A percentile compares a stretch with the other conserved stretches of the same genome.
Evolutionary conservation across 1,139 yeast species (phyloP).

Genomic region (Pichia sp.): DNA sequence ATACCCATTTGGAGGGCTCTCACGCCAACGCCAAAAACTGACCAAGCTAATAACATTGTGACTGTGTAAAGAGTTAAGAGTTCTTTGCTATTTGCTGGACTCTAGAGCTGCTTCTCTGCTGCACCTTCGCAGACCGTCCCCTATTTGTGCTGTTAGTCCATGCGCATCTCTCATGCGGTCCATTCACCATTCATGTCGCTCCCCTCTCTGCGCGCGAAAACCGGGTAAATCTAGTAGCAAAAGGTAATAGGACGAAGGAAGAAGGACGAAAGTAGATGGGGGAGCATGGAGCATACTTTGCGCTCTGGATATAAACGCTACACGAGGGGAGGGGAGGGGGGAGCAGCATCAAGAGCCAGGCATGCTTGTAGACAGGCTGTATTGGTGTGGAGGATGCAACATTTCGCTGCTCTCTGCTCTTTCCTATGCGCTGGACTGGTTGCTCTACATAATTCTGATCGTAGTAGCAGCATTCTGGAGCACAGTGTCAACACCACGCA

Average conservation of each 20-base stretch:
- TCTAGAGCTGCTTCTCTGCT: too few species aligned
- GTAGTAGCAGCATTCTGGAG: slow-evolving; percentile 31
- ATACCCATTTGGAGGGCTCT: slow-evolving; percentile 36
- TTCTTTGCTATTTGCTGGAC: background rate
- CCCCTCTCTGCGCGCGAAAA: too few species aligned
- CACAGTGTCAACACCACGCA: slow-evolving; percentile 30
- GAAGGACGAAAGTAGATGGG: too few species aligned
- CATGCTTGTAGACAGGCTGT: slow-evolving; percentile 1
- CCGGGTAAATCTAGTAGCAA: too few species aligned
- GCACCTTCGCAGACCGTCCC: too few species aligned
- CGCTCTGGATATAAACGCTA: too few species aligned
- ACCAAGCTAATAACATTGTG: slow-evolving; percentile 28
- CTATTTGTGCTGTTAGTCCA: too few species aligned
- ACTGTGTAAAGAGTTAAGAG: background rate
- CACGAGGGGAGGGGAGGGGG: background rate
- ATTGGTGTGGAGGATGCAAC: background rate
- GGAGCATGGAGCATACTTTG: too few species aligned
- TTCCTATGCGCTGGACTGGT: slow-evolving; percentile 33
- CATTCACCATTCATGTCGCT: too few species aligned
- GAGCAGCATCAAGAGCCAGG: too few species aligned
- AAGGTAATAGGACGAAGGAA: too few species aligned
- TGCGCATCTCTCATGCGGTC: too few species aligned
- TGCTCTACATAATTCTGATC: slow-evolving; percentile 18
- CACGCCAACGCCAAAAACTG: slow-evolving; percentile 30
- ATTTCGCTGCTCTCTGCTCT: slow-evolving; percentile 19